Evolutionary conservation across 257 asterid species (phyloP).

Genomic region (Ocimum tenuiflorum): DNA sequence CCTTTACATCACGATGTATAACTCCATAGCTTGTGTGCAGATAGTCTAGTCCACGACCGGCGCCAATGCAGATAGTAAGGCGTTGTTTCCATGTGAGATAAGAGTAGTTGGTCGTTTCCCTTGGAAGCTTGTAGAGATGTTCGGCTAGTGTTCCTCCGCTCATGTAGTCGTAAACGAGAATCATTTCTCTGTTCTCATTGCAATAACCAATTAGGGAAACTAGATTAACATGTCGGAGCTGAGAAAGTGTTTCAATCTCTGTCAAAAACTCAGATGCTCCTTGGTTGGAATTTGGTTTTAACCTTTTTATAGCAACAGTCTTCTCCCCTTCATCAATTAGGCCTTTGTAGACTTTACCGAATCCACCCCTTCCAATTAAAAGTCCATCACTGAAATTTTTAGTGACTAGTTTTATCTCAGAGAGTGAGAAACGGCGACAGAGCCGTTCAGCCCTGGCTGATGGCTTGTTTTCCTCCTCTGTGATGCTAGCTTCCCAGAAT

Average conservation of each 20-base stretch:
- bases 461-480: constrained; percentile 17
- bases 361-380: background rate
- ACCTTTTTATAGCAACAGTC: constrained; percentile 37
- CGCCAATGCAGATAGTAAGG: background rate
- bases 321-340: constrained; percentile 4
- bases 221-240: constrained; percentile 3
- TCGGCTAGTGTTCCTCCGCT: too few species aligned
- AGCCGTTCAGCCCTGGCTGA: constrained; percentile 21
- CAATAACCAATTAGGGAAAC: constrained; percentile 12
- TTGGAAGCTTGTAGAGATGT: too few species aligned
- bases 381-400: constrained; percentile 7
- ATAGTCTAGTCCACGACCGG: background rate
- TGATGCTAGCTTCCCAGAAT: constrained; percentile 22
- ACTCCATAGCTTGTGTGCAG: background rate
- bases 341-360: constrained; percentile 14
- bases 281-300: constrained; percentile 27
- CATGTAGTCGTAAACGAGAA: too few species aligned
- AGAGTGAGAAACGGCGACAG: constrained; percentile 35
- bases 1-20: background rate
- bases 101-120: background rate
- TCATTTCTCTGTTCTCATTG: constrained; percentile 3
- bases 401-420: constrained; percentile 29
- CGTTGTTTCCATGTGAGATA: background rate
- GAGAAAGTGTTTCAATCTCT: constrained; percentile 11
- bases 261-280: constrained; percentile 11